Evolutionary conservation across 352 stramenopile species (phyloP), one percentile per base, ranked within the genome.

Genomic region (Phytophthora cactorum): DNA sequence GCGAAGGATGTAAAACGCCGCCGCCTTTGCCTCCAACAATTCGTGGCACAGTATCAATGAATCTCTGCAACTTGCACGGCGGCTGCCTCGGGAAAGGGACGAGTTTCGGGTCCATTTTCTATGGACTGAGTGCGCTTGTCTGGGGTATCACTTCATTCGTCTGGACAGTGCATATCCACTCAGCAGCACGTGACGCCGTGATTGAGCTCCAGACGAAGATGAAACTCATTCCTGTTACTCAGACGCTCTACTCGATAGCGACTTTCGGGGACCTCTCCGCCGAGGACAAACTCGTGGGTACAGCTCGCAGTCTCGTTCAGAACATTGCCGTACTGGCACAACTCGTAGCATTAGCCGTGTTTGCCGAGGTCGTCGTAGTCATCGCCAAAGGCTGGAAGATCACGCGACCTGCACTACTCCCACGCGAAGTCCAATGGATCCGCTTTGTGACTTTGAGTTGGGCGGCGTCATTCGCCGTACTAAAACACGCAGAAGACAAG

Each of bases 361-460:
- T 81, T 4, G 77, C 70, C 6, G 81, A 90, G 50, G 59, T 84
- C 17, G 31, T 90, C 3, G 54, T 90, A n/a, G 34, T 90, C 32
- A 77, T 90, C 7, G 81, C 83, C 9, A 90, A 90, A 50, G 83
- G 83, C 17, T 91, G 83, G 83, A 82, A 91, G 59, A 90, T 91
- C 64, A 91, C 81, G 9, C 79, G 83, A 0, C 61, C 59, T 5
- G 52, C 74, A n/a, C 60, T 91, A 2, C 71, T 75, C 2, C 22
- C 52, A 5, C 79, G 79, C 46, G 83, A 90, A 45, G 36, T 76
- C 22, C 78, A 86, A 57, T 86, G 84, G 76, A 79, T 90, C 41
- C 81, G 81, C 38, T 80, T 86, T 34, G 69, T 90, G 38, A 79
- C 81, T 38, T 10, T 88, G 14, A 63, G 72, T 9, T 91, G 78